phyloP scores from a whole-genome alignment of 805 yeast genomes.

The Metschnikowia koreensis region DNA sequence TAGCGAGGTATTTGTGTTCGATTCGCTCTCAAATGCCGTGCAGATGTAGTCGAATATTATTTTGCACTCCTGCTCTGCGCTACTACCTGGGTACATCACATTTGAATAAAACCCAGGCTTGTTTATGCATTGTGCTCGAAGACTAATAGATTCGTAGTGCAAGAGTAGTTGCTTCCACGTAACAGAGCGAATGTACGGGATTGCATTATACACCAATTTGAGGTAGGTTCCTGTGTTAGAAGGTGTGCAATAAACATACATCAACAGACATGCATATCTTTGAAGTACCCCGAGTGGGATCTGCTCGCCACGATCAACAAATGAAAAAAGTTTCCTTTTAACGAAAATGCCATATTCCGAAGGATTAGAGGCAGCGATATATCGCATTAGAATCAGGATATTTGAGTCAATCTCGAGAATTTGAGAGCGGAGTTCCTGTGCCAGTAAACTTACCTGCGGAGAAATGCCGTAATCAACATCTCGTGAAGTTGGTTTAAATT shows the following conservation, averaged over 20 bases:
- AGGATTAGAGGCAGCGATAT: conserved; percentile 38
- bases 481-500: conserved; percentile 2
- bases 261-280: conserved; percentile 35
- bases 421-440: conserved; percentile 10
- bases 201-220: conserved; percentile 20
- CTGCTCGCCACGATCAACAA: conserved; percentile 23
- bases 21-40: conserved; percentile 29
- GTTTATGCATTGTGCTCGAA: conserved; percentile 37
- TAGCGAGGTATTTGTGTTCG: conserved; percentile 19
- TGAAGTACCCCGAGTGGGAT: conserved; percentile 29
- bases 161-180: conserved; percentile 39
- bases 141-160: conserved; percentile 29
- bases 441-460: conserved; percentile 2
- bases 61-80: conserved; percentile 26
- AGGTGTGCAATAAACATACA: conserved; percentile 30
- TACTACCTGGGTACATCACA: conserved; percentile 22
- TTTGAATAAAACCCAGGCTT: conserved; percentile 35
- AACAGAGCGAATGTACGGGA: conserved; percentile 29
- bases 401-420: conserved; percentile 34
- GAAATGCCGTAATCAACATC: conserved; percentile 6
- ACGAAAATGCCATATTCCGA: conserved; percentile 29
- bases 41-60: conserved; percentile 33
- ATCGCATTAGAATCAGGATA: conserved; percentile 31
- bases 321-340: conserved; percentile 24
- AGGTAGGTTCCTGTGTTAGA: conserved; percentile 25